Evolutionary conservation across 129 eudicot species (phyloP), one percentile per base, ranked within the genome.

Genomic region (Pseudognaphalium luteoalbum): DNA sequence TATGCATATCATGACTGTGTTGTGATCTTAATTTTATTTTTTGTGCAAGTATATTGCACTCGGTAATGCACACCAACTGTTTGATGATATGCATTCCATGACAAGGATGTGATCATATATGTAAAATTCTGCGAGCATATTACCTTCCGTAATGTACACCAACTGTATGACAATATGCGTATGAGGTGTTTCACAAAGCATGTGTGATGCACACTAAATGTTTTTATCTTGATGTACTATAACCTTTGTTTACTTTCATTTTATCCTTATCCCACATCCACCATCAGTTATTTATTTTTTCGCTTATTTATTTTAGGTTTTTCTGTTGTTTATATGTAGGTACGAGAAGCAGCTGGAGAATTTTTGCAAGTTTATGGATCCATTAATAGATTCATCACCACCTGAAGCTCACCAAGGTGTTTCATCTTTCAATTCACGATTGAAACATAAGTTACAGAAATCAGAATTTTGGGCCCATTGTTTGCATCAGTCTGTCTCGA

Each of bases 361-460:
- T 35, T 95, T 95, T 83, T 95, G 99, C 79, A 86, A 86, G 85
- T 91, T 95, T 80, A 87, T 95, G 90, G 99, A 91, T 81, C 96
- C 90, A 15, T 85, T 95, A 50, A 44, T 95, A 62, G 99, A 95
- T 85, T 86, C 95, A 44, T 85, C 90, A 66, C 81, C 97, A 20
- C 99, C 99, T 61, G 99, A 95, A 85, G 84, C 78, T 73, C 74
- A 89, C 81, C 90, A 77, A 71, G 90, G 90, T 11, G 75, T 35
- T 68, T 75, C 89, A 61, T 89, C 96, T 50, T 83, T 88, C 47
- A 83, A 80, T 56, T 84, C 89, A 2, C 90, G 89, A 28, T 62
- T 91, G 89, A 91, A 86, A 72, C 88, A 83, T 78, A 89, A 85
- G 76, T 68, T 95, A 62, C 87, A 91, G 28, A 89, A 85, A 67